A percentile compares a stretch with the other conserved stretches of the same genome.
Conservation (phyloP, 345 rosid genomes). For the Eucalyptus curtisii region DNA sequence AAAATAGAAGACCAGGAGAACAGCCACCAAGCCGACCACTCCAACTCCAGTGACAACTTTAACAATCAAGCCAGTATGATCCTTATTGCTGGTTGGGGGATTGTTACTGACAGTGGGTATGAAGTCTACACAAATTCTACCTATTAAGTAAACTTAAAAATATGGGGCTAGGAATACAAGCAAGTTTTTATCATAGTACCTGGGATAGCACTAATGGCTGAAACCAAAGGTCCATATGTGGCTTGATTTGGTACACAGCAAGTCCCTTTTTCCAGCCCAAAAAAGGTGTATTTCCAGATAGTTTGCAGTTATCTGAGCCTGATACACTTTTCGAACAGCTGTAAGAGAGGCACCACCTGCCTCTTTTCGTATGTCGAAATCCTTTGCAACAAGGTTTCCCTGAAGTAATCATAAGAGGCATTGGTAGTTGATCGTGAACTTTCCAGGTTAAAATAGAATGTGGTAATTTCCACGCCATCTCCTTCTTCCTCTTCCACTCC, state of each 20-base stretch:
- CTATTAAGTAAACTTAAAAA: neutral
- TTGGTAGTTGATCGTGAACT: too few species aligned
- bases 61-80: slow-evolving; percentile 29
- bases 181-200: slow-evolving; percentile 8
- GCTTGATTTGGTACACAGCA: slow-evolving; percentile 14
- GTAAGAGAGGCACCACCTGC: slow-evolving; percentile 13
- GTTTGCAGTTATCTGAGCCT: slow-evolving; percentile 4
- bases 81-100: slow-evolving; percentile 20
- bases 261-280: slow-evolving; percentile 39
- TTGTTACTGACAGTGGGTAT: slow-evolving; percentile 45
- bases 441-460: neutral
- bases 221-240: slow-evolving; percentile 24
- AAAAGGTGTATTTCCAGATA: slow-evolving; percentile 22
- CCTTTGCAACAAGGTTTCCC: slow-evolving; percentile 35
- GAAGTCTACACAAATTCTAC: slow-evolving; percentile 35
- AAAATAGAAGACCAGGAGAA: slow-evolving; percentile 15
- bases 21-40: slow-evolving; percentile 10
- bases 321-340: slow-evolving; percentile 6
- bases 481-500: neutral
- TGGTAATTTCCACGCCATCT: neutral
- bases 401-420: neutral
- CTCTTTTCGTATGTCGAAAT: slow-evolving; percentile 29
- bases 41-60: slow-evolving; percentile 44
- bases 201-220: slow-evolving; percentile 60
- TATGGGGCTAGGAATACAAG: neutral